These are phyloP conservation scores for Rhizopus stolonifer DNA, from an alignment of 371 early-diverging fungal genomes.

Conservation along the genomic window DNA sequence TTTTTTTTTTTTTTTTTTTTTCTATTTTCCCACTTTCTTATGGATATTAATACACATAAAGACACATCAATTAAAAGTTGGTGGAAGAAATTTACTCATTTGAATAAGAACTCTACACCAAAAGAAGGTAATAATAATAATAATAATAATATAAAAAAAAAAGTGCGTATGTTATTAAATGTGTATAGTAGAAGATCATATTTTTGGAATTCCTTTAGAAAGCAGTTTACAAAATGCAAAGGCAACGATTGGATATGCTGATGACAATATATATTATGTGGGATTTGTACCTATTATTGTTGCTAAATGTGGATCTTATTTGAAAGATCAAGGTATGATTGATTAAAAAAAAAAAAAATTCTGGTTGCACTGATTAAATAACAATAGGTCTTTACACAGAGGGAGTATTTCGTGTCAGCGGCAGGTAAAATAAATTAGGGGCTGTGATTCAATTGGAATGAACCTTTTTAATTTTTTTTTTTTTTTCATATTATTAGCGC, in stretches of 20 bases:
- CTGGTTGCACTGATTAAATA: too few species aligned
- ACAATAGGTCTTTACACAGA: constrained; percentile 31
- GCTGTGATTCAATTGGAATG: constrained; percentile 23
- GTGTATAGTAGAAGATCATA: constrained; percentile 17
- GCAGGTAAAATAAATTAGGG: constrained; percentile 22
- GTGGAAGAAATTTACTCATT: constrained; percentile 31
- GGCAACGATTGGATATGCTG: constrained; percentile 32
- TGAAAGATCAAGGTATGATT: constrained; percentile 47
- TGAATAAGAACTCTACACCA: constrained; percentile 14
- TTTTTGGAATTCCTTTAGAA: constrained; percentile 34
- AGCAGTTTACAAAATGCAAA: constrained; percentile 28
- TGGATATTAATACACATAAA: constrained; percentile 18
- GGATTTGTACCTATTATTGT: constrained; percentile 54
- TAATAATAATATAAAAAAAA: too few species aligned
- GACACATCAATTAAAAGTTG: constrained; percentile 30
- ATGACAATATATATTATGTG: constrained; percentile 24
- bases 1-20: constrained; percentile 8
- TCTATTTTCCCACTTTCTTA: not conserved
- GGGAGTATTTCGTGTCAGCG: constrained; percentile 41
- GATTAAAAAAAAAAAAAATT: not conserved
- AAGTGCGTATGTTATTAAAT: too few species aligned
- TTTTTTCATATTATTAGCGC: constrained; percentile 30
- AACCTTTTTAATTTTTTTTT: constrained; percentile 2
- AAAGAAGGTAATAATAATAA: constrained; percentile 22
- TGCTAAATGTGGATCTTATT: constrained; percentile 50